These are phyloP conservation scores for Ogataea paradorogensis DNA, from an alignment of 805 yeast genomes.

Conservation along the genomic window DNA sequence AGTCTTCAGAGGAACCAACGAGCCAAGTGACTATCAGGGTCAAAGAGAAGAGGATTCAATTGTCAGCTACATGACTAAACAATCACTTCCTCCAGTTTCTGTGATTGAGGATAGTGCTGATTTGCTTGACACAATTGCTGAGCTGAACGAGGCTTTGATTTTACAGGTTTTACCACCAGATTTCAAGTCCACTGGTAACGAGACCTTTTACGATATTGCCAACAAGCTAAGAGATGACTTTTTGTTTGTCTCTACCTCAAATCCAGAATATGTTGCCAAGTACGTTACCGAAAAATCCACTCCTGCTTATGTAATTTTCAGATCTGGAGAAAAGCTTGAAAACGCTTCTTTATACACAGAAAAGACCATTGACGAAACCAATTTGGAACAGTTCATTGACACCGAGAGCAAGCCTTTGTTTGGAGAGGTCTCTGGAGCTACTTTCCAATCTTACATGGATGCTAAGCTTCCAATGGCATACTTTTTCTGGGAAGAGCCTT, in stretches of 20 bases:
- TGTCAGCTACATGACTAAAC: slow-evolving; percentile 73
- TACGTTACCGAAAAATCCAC: slow-evolving; percentile 33
- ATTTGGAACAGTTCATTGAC: slow-evolving; percentile 47
- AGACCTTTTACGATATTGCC: slow-evolving; percentile 64
- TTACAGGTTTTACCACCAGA: slow-evolving; percentile 46
- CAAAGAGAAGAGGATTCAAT: slow-evolving; percentile 81
- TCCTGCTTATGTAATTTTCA: slow-evolving; percentile 45
- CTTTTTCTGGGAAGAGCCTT: slow-evolving; percentile 73
- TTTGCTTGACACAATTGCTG: slow-evolving; percentile 48
- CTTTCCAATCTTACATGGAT: slow-evolving; percentile 71
- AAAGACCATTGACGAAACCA: slow-evolving; percentile 34
- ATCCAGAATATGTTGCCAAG: slow-evolving; percentile 34
- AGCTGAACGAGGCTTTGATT: slow-evolving; percentile 48
- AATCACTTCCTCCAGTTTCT: slow-evolving; percentile 73
- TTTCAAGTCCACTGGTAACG: slow-evolving; percentile 41
- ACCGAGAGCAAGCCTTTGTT: slow-evolving; percentile 75
- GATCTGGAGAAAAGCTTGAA: slow-evolving; percentile 45
- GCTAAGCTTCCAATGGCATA: slow-evolving; percentile 80
- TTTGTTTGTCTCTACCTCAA: slow-evolving; percentile 52
- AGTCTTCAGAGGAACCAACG: slow-evolving; percentile 56
- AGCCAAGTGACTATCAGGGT: slow-evolving; percentile 71
- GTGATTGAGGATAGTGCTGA: slow-evolving; percentile 45
- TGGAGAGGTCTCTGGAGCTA: slow-evolving; percentile 81
- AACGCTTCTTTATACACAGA: slow-evolving; percentile 46
- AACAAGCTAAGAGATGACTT: slow-evolving; percentile 58